phyloP scores from a whole-genome alignment of 2,329 filamentous ascomycete genomes.

The Aureobasidium sp. region DNA sequence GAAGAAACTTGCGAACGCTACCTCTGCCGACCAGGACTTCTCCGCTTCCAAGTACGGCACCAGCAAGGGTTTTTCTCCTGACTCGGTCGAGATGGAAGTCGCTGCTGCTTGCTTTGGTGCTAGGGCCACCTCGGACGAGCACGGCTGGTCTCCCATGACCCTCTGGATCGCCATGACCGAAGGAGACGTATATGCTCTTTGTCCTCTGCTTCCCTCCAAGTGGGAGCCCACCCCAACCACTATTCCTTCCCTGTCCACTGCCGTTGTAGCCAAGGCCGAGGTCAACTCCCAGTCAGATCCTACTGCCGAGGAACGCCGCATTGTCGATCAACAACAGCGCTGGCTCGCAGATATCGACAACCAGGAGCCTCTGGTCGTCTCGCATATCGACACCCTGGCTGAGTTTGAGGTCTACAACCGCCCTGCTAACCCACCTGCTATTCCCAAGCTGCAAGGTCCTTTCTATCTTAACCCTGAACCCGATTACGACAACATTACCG shows the following conservation, averaged over 20 bases:
- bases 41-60: constrained; percentile 65
- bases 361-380: constrained; percentile 42
- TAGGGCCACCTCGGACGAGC: constrained; percentile 49
- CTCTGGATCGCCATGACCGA: constrained; percentile 94
- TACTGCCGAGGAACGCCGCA: constrained; percentile 39
- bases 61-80: constrained; percentile 78
- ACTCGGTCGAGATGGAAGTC: constrained; percentile 88
- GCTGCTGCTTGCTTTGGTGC: constrained; percentile 79
- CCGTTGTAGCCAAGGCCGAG: constrained; percentile 65
- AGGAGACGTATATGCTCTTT: constrained; percentile 88
- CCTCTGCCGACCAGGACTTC: constrained; percentile 75
- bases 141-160: constrained; percentile 88
- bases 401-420: constrained; percentile 49
- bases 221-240: constrained; percentile 70
- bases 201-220: constrained; percentile 77
- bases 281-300: constrained; percentile 36
- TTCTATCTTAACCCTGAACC: constrained; percentile 48
- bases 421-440: constrained; percentile 46
- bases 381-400: constrained; percentile 35
- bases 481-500: constrained; percentile 51
- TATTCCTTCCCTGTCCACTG: constrained; percentile 74
- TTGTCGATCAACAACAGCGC: constrained; percentile 47
- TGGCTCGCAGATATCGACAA: constrained; percentile 53
- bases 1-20: constrained; percentile 80
- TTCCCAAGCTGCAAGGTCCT: constrained; percentile 57